Evolutionary conservation across 345 rosid genomes (phyloP), one percentile per base, ranked within the genome.

Genomic region (Chamaenerion angustifolium): DNA sequence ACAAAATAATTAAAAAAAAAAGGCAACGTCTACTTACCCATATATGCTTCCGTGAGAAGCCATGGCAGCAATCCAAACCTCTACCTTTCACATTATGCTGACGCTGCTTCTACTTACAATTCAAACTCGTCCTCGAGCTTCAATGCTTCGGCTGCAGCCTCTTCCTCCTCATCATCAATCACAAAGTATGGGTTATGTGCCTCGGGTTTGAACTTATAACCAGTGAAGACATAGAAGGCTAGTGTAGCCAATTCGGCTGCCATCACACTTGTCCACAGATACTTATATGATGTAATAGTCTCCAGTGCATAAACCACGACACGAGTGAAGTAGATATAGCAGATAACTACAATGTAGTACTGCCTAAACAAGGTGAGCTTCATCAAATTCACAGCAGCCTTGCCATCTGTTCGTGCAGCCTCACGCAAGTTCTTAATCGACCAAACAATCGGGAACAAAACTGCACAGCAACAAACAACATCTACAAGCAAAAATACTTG

Each of bases 111-210:
- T 31, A 31, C 70, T 79, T 59, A 92, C 68, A 92, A 60, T 63
- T 92, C 95, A 50, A 92, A 87, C 76, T 92, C 96, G 14, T 92
- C 96, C 56, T 92, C 98, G n/a, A 87, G 87, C 87, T 84, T 92
- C 71, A 92, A 58, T 12, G 77, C 76, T 68, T 90, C 96, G 0
- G 95, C 95, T 5, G 96, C 98, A 55, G 96, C 98, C 70, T 92
- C 98, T 60, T 92, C 98, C 58, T 92, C 98, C 13, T 87, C 98
- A 54, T 92, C 98, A 54, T 87, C 98, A 42, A 92, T 71, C 40
- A 76, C 89, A 58, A 92, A 92, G 69, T 92, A 92, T 0, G 98
- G 98, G 60, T 92, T 92, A 51, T 84, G 96, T 0, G 77, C 87
- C 85, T 92, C 95, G 0, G 98, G 98, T 74, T 59, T 87, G 67